Conservation (phyloP, 2,329 filamentous ascomycete genomes). For the Curvularia eragrostidis region DNA sequence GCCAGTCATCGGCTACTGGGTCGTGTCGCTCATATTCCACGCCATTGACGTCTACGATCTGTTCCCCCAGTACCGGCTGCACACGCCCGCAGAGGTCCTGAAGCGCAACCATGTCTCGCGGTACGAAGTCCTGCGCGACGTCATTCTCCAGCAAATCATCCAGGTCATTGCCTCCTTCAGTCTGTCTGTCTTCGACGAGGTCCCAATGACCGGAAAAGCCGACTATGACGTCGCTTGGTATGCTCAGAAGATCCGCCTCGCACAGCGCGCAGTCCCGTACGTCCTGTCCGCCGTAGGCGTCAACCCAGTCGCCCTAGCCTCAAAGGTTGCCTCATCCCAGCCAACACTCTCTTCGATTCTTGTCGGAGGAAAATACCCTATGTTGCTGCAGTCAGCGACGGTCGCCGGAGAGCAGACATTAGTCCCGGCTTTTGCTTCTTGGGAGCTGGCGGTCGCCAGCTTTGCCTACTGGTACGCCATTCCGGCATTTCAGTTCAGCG, state of each 20-base stretch:
- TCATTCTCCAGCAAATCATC: conserved; percentile 88
- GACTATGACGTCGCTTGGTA: conserved; percentile 88
- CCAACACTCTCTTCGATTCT: conserved; percentile 77
- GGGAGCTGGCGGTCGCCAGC: conserved; percentile 79
- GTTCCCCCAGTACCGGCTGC: conserved; percentile 89
- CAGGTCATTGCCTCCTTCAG: conserved; percentile 76
- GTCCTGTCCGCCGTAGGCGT: conserved; percentile 75
- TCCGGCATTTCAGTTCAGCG: conserved; percentile 76
- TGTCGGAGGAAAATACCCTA: conserved; percentile 81
- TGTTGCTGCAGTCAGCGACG: conserved; percentile 66
- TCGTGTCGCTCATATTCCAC: conserved; percentile 84
- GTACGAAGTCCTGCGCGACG: conserved; percentile 87
- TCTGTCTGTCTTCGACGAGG: conserved; percentile 74
- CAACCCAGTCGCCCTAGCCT: conserved; percentile 76
- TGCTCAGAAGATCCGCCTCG: conserved; percentile 80
- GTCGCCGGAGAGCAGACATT: conserved; percentile 57
- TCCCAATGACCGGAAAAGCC: conserved; percentile 77
- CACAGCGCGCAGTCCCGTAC: conserved; percentile 77
- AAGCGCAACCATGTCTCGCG: conserved; percentile 87
- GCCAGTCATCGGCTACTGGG: conserved; percentile 88
- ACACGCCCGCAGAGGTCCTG: conserved; percentile 89
- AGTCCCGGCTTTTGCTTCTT: conserved; percentile 77
- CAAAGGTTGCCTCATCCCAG: conserved; percentile 73
- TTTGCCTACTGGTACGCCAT: conserved; percentile 80
- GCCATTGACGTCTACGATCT: conserved; percentile 82